phyloP scores from a whole-genome alignment of 2,329 filamentous ascomycete genomes.

The Arthrobotrys entomopaga region DNA sequence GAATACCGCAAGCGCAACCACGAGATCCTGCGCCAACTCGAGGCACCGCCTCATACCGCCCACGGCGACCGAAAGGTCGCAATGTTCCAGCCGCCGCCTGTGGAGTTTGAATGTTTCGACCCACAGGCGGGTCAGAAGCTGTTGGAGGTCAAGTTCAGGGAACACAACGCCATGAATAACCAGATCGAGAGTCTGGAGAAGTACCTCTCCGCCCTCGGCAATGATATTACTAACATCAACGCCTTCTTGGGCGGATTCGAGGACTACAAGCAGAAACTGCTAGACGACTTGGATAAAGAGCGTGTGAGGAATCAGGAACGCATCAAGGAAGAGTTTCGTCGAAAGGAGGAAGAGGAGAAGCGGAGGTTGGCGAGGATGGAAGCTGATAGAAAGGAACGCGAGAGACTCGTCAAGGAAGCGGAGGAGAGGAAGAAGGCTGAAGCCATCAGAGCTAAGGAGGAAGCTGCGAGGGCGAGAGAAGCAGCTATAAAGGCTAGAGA shows the following conservation, averaged over 20 bases:
- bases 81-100: not conserved
- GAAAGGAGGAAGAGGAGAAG: constrained; percentile 3
- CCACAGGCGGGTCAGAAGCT: constrained; percentile 1
- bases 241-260: not conserved
- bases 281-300: not conserved
- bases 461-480: not conserved
- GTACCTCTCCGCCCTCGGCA: not conserved
- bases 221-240: not conserved
- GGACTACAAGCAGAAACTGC: not conserved
- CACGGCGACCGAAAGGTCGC: not conserved
- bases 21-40: constrained; percentile 2
- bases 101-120: not conserved
- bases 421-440: constrained; percentile 18
- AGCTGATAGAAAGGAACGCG: constrained; percentile 8
- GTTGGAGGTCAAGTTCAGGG: constrained; percentile 7
- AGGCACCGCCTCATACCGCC: not conserved
- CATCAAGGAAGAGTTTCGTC: constrained; percentile 4
- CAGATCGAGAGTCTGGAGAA: constrained; percentile 1
- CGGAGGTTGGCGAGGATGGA: constrained; percentile 3
- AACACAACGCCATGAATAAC: not conserved
- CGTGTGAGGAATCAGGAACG: constrained; percentile 10
- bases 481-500: constrained; percentile 9
- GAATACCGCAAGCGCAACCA: constrained; percentile 15
- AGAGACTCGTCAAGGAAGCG: constrained; percentile 13
- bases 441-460: constrained; percentile 8